Evolutionary conservation across 257 asterid species (phyloP).

Genomic region (Nicotiana paniculata): DNA sequence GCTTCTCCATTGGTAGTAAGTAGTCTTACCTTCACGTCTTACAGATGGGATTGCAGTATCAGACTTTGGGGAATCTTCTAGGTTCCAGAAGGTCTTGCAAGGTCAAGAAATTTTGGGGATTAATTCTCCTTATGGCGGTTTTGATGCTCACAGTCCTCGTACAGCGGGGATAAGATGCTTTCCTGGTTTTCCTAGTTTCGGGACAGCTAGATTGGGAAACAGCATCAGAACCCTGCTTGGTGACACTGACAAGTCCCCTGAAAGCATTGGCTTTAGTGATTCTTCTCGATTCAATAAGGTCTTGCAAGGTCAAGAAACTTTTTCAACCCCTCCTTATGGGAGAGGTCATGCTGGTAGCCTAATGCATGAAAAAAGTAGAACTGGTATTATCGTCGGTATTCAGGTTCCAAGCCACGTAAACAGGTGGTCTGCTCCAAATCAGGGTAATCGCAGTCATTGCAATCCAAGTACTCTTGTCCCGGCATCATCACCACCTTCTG

Average conservation of each 20-base stretch:
- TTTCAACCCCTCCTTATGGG: conserved; percentile 35
- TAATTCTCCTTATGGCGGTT: conserved; percentile 36
- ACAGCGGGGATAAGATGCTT: conserved; percentile 40
- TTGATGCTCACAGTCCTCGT: conserved; percentile 39
- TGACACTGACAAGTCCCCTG: conserved; percentile 29
- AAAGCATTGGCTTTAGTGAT: conserved; percentile 34
- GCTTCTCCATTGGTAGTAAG: neutral
- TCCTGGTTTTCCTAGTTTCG: conserved; percentile 32
- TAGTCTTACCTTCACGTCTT: neutral
- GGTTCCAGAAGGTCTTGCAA: conserved; percentile 99
- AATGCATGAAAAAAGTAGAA: conserved; percentile 24
- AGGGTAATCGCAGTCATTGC: conserved; percentile 26
- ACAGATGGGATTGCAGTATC: conserved; percentile 62
- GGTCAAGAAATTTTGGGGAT: conserved; percentile 94
- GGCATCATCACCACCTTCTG: conserved; percentile 49
- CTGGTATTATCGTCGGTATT: conserved; percentile 26
- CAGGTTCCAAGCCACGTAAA: conserved; percentile 37
- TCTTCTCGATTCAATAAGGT: conserved; percentile 72
- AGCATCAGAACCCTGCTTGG: conserved; percentile 28
- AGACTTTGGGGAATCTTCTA: conserved; percentile 66
- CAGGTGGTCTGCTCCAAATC: conserved; percentile 42
- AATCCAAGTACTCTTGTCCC: conserved; percentile 22
- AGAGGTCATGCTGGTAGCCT: conserved; percentile 28
- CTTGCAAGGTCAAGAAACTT: conserved; percentile 99
- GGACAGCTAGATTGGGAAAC: conserved; percentile 25